phyloP scores from a whole-genome alignment of 768 basidiomycete genomes.

The Serendipita sp. region DNA sequence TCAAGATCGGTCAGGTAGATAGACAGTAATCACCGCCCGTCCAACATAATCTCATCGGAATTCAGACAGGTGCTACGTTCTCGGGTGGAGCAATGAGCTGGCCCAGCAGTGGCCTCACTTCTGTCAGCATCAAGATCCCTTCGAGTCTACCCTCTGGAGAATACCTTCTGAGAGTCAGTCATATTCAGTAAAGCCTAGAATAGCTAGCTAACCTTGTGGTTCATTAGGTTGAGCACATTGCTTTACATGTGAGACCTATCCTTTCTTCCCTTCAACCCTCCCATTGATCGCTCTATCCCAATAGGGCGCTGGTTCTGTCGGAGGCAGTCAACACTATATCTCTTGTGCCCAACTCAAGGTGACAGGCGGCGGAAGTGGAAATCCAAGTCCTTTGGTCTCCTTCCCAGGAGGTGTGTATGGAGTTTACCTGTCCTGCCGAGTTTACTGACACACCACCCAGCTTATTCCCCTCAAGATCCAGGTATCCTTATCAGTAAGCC shows the following conservation, averaged over 20 bases:
- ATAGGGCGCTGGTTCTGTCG: background rate
- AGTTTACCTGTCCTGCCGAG: background rate
- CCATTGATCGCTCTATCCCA: background rate
- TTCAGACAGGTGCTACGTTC: background rate
- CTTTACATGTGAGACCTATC: background rate
- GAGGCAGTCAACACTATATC: constrained; percentile 5
- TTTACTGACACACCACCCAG: background rate
- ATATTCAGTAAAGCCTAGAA: background rate
- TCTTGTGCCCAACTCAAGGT: constrained; percentile 7
- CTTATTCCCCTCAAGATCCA: background rate
- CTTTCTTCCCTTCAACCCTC: background rate
- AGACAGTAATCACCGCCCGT: too few relatives aligned
- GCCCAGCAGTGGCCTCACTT: background rate
- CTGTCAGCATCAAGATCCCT: constrained; percentile 9
- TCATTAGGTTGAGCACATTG: background rate
- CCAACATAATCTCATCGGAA: too few relatives aligned
- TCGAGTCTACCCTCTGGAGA: constrained; percentile 6
- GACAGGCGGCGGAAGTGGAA: constrained; percentile 4
- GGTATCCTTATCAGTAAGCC: constrained; percentile 5
- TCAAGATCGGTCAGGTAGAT: background rate
- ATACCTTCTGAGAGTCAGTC: constrained; percentile 9
- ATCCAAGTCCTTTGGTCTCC: constrained; percentile 6
- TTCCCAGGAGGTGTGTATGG: constrained; percentile 5
- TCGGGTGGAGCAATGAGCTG: background rate
- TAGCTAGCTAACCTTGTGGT: too few relatives aligned